A percentile compares a stretch with the other conserved stretches of the same genome.
Conservation (phyloP, 2,329 filamentous ascomycete species). For the Pseudocercospora fuligena region DNA sequence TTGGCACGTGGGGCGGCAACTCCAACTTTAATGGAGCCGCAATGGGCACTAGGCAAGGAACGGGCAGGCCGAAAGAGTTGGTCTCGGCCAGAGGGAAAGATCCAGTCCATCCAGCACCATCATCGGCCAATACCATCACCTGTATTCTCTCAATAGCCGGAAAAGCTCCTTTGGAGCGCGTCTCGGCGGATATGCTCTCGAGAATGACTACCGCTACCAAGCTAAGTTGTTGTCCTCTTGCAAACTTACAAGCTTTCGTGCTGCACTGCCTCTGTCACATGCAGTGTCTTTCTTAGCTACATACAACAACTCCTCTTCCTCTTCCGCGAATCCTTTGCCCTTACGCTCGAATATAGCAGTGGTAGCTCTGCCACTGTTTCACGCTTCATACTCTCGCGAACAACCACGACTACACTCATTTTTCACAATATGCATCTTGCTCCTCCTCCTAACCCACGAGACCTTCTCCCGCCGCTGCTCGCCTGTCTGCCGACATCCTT, state of each 20-base stretch:
- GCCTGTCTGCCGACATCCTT: slow-evolving; percentile 67
- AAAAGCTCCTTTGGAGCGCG: background rate
- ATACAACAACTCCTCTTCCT: background rate
- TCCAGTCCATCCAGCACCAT: background rate
- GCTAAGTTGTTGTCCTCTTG: background rate
- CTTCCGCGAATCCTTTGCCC: background rate
- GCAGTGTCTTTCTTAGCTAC: background rate
- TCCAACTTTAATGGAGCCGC: background rate
- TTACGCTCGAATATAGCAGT: background rate
- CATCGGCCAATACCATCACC: background rate
- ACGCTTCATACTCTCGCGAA: background rate
- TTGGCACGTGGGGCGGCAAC: background rate
- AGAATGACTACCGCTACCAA: background rate
- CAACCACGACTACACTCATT: background rate
- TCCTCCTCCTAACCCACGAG: slow-evolving; percentile 57
- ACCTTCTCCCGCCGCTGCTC: slow-evolving; percentile 65
- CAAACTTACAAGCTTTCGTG: background rate
- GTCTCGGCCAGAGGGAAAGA: background rate
- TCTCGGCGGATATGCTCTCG: slow-evolving; percentile 3
- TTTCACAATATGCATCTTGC: slow-evolving; percentile 54
- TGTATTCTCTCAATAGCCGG: slow-evolving; percentile 5
- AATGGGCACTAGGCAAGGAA: too few species aligned
- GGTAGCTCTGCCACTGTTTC: slow-evolving; percentile 18
- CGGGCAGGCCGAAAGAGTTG: background rate
- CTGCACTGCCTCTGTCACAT: slow-evolving; percentile 5